Conservation (phyloP, 2,329 filamentous ascomycete genomes). For the Calonectria multiphialidica region DNA sequence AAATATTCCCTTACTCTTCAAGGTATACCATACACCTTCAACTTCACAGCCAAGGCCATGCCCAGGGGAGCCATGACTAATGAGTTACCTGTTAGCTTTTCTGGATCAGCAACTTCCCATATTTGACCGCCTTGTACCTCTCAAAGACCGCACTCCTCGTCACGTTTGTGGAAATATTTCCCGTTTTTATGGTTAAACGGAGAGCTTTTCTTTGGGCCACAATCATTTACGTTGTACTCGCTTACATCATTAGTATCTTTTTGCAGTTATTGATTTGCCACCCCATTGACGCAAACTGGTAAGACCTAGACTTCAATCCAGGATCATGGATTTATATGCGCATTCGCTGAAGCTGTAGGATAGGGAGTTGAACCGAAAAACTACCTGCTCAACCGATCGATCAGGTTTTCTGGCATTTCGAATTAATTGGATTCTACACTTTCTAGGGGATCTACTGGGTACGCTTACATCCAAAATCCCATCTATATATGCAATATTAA, state of each 20-base stretch:
- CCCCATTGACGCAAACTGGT: neutral
- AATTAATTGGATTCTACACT: neutral
- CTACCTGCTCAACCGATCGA: neutral
- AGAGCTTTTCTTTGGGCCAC: neutral
- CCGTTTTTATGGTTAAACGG: neutral
- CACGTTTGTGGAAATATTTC: neutral
- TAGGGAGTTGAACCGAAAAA: neutral
- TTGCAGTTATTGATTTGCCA: neutral
- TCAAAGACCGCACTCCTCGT: neutral
- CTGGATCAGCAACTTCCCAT: conserved; percentile 1
- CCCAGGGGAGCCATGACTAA: neutral
- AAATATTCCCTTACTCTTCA: neutral
- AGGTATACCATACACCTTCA: neutral
- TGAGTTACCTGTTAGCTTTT: neutral
- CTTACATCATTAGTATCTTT: neutral
- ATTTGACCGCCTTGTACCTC: neutral
- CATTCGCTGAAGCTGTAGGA: neutral
- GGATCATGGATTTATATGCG: too few relatives aligned
- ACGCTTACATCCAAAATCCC: too few relatives aligned
- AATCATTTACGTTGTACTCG: neutral
- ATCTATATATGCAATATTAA: neutral
- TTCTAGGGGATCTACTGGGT: neutral
- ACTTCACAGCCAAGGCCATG: too few relatives aligned
- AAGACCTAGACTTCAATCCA: neutral
- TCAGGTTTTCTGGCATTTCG: neutral